phyloP scores from a whole-genome alignment of 148 eudicot species.

The Talinum fruticosum region DNA sequence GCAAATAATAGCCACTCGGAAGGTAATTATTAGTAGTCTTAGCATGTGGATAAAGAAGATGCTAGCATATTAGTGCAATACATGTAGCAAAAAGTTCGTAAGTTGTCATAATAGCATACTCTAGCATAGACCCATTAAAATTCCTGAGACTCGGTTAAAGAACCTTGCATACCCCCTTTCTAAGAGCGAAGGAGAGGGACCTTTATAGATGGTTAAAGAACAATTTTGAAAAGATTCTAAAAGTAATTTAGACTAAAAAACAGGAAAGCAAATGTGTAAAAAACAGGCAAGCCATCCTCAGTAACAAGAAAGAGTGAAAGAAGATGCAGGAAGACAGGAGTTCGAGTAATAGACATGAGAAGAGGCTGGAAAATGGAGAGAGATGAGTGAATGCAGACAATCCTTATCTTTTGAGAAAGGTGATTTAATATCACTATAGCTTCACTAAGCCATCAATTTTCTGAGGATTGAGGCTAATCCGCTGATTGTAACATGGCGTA shows the following conservation, averaged over 20 bases:
- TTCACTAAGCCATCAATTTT: neutral
- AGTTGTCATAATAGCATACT: neutral
- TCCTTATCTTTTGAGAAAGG: neutral
- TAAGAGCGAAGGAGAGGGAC: neutral
- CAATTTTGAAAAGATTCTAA: neutral
- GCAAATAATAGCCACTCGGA: neutral
- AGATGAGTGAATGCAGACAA: neutral
- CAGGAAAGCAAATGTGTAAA: neutral
- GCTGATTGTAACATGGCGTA: neutral
- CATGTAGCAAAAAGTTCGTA: neutral
- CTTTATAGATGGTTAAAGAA: neutral
- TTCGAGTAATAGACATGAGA: neutral
- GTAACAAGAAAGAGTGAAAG: neutral
- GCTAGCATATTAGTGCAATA: neutral
- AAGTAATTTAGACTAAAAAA: neutral
- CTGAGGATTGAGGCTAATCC: neutral
- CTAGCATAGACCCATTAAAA: neutral
- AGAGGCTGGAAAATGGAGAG: neutral
- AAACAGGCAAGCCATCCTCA: neutral
- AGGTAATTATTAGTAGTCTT: neutral
- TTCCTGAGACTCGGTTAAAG: neutral
- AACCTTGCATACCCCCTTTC: too few relatives aligned
- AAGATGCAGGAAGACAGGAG: neutral
- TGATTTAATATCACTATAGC: neutral
- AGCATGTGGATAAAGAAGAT: neutral